Evolutionary conservation across 352 stramenopile genomes (phyloP), one percentile per base, ranked within the genome.

Genomic region (Phytophthora capsici): DNA sequence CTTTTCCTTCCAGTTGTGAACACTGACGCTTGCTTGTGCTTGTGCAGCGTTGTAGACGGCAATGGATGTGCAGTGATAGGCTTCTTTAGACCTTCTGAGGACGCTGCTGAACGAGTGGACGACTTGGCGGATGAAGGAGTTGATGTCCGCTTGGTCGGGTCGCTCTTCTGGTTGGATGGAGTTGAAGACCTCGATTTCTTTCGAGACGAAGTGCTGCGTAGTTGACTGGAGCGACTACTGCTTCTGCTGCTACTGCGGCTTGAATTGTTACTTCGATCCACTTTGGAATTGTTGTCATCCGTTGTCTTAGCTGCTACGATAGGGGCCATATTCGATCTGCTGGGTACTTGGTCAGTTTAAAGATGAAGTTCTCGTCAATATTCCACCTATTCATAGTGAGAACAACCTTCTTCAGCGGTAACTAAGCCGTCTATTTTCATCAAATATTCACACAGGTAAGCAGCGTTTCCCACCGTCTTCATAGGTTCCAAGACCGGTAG

Each of bases 11-110:
- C 78, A 0, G 77, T 79, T 1, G 66, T 78, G 68, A 89, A 93
- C 25, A 91, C 81, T 0, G 83, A 70, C 1, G 85, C 83, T 49
- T 92, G 83, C 28, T 94, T 93, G 76, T 93, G 82, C 43, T 88
- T 91, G 55, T 88, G 74, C 1, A 91, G 67, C 46, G 49, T 64
- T 10, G 78, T 51, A 2, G 85, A 93, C 9, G 85, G 85, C 36
- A 93, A 49, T 6, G 71, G 71, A 4, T 82, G 64, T 6, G 52
- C 61, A 44, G 5, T 57, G 8, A 57, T 41, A 3, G 59, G 17
- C 25, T 67, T 61, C 26, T 73, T 81, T n/a, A n/a, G n/a, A n/a
- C n/a, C n/a, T n/a, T n/a, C n/a, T n/a, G 57, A 20, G 13, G 59
- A 23, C 25, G 10, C 28, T 20, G 47, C 9, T 19, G 54, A 53